Base-by-base conservation (phyloP, 108 stramenopile genomes). In the Discostella pseudostelligera region DNA sequence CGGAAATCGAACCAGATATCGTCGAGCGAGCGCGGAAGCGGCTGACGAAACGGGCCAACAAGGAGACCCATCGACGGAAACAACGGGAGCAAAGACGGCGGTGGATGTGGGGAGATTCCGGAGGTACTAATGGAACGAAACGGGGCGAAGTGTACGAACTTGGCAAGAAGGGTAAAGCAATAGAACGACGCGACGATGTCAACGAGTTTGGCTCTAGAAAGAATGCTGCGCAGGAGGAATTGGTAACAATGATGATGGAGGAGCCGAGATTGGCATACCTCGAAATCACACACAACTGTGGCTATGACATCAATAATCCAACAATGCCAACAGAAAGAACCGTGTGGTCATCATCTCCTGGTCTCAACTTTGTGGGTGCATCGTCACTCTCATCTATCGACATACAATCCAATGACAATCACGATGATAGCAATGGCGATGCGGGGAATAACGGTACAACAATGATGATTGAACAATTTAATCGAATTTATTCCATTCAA, bases 341-440 rank as follows among this genome's bases (percentile, higher is more conserved):
- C 0, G 19, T 78, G 21, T 78, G 76, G 76, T 58, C 70, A 8
- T 72, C 71, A 0, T 39, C 65, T 28, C 76, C 76, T 20, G 76
- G 76, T 35, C 32, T 45, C 4, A 78, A 72, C 65, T 78, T 78
- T 39, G 58, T 78, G 5, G 66, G 76, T 19, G 76, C 60, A 10
- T 54, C 74, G 0, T 59, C 65, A 22, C 47, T 68, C 36, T 32
- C 37, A 4, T 13, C 53, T 2, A 36, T 54, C 16, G 57, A 67
- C 11, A 17, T 39, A 4, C 56, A 59, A 39, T 44, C 28, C 26
- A 39, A 39, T 5, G 59, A 26, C 42, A 25, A 8, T 16, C 40
- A 8, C 42, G 45, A 46, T 10, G 13, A 11, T 20, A 13, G 20
- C 21, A 59, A n/a, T n/a, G 21, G 26, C 20, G n/a, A 16, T 17